Evolutionary conservation across 1,284 basidiomycete genomes (phyloP).

Genomic region (Afroboletus lepidellus): DNA sequence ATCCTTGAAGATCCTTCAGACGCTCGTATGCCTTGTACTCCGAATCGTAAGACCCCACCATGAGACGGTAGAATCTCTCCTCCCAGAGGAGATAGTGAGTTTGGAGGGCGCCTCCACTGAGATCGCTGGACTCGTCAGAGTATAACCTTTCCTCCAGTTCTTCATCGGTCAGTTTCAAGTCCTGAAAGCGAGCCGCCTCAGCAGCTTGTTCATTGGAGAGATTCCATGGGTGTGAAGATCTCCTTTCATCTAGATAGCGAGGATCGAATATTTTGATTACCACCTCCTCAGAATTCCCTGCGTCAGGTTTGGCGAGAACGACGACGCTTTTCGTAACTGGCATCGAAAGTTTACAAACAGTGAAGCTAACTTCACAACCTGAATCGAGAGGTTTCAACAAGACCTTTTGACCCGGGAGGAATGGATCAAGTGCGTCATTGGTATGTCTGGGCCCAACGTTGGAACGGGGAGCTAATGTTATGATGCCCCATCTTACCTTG

Average conservation of each 20-base stretch:
- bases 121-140: neutral
- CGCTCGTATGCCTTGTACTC: neutral
- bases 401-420: neutral
- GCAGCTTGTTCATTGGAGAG: constrained; percentile 1
- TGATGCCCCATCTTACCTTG: too few relatives aligned
- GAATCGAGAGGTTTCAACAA: neutral
- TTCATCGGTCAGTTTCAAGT: neutral
- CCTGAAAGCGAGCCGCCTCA: neutral
- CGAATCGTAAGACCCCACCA: neutral
- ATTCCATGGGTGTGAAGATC: constrained; percentile 2
- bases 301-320: constrained; percentile 3
- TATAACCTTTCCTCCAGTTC: neutral
- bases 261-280: constrained; percentile 10
- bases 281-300: neutral
- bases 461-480: too few relatives aligned
- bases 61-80: neutral
- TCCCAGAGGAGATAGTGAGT: neutral
- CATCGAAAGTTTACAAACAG: constrained; percentile 1
- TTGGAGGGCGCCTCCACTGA: neutral
- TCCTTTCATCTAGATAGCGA: constrained; percentile 3
- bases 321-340: constrained; percentile 2
- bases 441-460: too few relatives aligned
- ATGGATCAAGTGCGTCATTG: constrained; percentile 1
- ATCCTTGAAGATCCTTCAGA: neutral
- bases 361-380: neutral